Evolutionary conservation across 2,329 filamentous ascomycete species (phyloP), one percentile per base, ranked within the genome.

Genomic region (Colletotrichum caudatum): DNA sequence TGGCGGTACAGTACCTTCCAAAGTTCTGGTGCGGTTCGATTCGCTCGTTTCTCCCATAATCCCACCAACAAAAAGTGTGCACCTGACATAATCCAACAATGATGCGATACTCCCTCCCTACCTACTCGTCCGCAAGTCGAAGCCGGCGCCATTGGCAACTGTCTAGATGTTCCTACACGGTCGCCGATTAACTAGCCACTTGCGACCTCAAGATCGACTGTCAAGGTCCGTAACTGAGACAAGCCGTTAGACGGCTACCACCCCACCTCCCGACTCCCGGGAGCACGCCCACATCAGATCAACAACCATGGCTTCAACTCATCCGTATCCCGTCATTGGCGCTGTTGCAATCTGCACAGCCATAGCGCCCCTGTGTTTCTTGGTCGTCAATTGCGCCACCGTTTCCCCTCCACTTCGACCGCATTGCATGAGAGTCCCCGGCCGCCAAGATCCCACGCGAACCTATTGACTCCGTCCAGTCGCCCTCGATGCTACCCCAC

Each of bases 401-500:
- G 16, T 39, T 11, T 37, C 54, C 8, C 23, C 18, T 35, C 54
- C 53, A 59, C 14, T 46, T 50, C 61, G 16, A 33, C 26, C 51
- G 48, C 56, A 26, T 23, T 54, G 65, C 59, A 60, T 72, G 54
- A 69, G 35, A 60, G 20, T 54, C 35, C 48, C 62, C 59, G 16
- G 26, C 5, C 39, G 69, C 69, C 69, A 72, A 69, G 69, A 53
- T 64, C 6, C 23, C 20, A n/a, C 54, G 48, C 14, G 5, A 51
- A 44, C 69, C 69, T 72, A 60, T 69, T 37, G n/a, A 69, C 66
- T 50, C 35, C 23, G 23, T 50, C 60, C 48, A 37, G 48, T 39
- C 26, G 64, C 29, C 18, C 20, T n/a, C 69, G 23, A 54, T 64
- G 20, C 46, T 26, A 64, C 69, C 50, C 69, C 59, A 37, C 59